These are phyloP conservation scores for Monosporozyma unispora DNA, from an alignment of 805 yeast genomes.

Conservation along the genomic window DNA sequence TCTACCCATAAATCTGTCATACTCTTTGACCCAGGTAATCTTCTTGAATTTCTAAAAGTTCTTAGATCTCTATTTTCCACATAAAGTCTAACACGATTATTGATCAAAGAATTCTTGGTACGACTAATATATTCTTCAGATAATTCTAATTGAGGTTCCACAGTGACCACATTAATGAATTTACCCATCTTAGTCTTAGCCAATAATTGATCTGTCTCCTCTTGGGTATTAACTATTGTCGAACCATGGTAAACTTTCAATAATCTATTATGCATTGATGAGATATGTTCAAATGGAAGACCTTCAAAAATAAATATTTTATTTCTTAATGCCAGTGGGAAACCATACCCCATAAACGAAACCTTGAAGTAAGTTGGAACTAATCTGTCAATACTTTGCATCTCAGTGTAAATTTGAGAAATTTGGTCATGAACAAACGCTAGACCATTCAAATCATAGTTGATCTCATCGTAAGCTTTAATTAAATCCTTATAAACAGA, in stretches of 20 bases:
- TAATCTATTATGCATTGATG: slow-evolving; percentile 70
- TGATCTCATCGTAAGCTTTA: slow-evolving; percentile 60
- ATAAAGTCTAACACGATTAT: slow-evolving; percentile 59
- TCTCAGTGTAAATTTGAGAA: slow-evolving; percentile 54
- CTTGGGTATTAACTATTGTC: slow-evolving; percentile 48
- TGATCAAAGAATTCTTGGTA: slow-evolving; percentile 30
- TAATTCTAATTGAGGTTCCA: slow-evolving; percentile 42
- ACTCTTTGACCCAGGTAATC: slow-evolving; percentile 63
- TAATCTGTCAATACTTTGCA: slow-evolving; percentile 61
- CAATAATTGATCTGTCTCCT: slow-evolving; percentile 43
- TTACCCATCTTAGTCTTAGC: slow-evolving; percentile 58
- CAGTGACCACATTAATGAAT: slow-evolving; percentile 60
- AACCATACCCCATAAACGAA: slow-evolving; percentile 74
- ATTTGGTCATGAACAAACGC: slow-evolving; percentile 61
- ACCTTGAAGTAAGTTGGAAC: slow-evolving; percentile 75
- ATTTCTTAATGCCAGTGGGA: slow-evolving; percentile 68
- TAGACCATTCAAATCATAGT: slow-evolving; percentile 69
- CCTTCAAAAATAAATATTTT: slow-evolving; percentile 80
- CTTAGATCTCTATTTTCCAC: slow-evolving; percentile 66
- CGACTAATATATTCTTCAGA: slow-evolving; percentile 24
- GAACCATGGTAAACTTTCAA: slow-evolving; percentile 76
- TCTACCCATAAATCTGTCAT: slow-evolving; percentile 82
- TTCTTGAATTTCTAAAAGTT: slow-evolving; percentile 58
- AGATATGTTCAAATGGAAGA: slow-evolving; percentile 75
- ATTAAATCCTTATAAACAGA: slow-evolving; percentile 69